Percentiles rank a stretch among this genome's conserved stretches.
Conservation (phyloP, 768 basidiomycete species). For the Inosperma sp. region DNA sequence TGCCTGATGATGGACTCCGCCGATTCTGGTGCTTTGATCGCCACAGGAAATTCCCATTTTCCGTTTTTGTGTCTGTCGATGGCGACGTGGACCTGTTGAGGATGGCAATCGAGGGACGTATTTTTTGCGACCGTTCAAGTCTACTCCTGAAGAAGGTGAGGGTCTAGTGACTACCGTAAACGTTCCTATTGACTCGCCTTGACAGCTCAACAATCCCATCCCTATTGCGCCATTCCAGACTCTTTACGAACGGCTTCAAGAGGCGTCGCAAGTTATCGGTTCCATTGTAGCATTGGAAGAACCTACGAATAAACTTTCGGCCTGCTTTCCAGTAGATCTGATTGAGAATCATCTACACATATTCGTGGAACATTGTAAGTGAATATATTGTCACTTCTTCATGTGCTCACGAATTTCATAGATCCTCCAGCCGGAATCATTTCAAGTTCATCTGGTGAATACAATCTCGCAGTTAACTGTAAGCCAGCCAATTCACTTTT, state of each 20-base stretch:
- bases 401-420: too few species aligned
- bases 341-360: conserved; percentile 1
- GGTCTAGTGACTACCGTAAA: neutral
- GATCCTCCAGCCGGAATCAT: too few species aligned
- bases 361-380: neutral
- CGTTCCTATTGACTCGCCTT: neutral
- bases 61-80: neutral
- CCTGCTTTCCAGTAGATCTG: neutral
- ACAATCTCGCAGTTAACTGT: neutral
- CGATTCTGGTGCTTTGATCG: neutral
- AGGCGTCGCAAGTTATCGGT: neutral
- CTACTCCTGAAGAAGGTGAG: neutral
- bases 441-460: conserved; percentile 1
- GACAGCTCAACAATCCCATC: neutral
- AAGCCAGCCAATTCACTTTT: neutral
- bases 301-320: neutral
- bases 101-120: neutral
- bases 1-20: neutral
- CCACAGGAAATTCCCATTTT: neutral
- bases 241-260: conserved; percentile 2
- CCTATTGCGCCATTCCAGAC: neutral
- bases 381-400: neutral
- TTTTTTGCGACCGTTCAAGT: neutral
- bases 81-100: neutral
- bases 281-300: neutral